Conservation (phyloP, 176 grass and related monocot species). For the Miscanthus lutarioriparius region DNA sequence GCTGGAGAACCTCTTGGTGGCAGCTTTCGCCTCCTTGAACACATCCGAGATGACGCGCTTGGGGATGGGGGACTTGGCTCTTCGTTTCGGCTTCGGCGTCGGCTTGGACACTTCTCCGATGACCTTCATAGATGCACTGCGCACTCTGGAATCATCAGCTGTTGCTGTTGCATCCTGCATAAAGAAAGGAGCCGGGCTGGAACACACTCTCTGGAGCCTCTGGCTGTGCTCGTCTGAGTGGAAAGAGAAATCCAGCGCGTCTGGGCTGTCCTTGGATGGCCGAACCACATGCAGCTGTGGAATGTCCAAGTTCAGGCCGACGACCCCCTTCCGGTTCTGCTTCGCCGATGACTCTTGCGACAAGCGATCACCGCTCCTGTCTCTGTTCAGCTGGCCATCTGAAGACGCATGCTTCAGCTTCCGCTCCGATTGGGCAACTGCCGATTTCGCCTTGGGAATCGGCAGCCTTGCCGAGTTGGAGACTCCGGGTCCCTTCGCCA, state of each 20-base stretch:
- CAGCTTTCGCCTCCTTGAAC: constrained; percentile 77
- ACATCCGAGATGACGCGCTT: constrained; percentile 59
- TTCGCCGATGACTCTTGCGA: constrained; percentile 16
- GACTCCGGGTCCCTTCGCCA: constrained; percentile 1
- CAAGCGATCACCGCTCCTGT: neutral
- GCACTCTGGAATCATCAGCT: neutral
- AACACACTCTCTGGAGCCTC: constrained; percentile 48
- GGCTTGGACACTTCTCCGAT: neutral
- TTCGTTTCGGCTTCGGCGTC: constrained; percentile 29
- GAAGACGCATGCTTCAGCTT: constrained; percentile 39
- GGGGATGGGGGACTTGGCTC: constrained; percentile 66
- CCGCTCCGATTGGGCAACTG: constrained; percentile 23
- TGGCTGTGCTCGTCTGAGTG: constrained; percentile 59
- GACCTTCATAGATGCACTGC: constrained; percentile 18
- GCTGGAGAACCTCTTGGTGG: constrained; percentile 78
- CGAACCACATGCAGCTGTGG: neutral
- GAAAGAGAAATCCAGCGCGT: constrained; percentile 52
- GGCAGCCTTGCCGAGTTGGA: constrained; percentile 15
- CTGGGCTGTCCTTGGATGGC: neutral
- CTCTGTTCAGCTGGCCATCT: constrained; percentile 28
- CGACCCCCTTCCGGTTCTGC: neutral
- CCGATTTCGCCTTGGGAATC: constrained; percentile 40
- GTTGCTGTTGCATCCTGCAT: neutral
- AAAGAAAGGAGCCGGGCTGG: constrained; percentile 47
- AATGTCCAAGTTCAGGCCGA: constrained; percentile 36